Conservation (phyloP, 352 stramenopile species). For the Globisporangium nodosum region DNA sequence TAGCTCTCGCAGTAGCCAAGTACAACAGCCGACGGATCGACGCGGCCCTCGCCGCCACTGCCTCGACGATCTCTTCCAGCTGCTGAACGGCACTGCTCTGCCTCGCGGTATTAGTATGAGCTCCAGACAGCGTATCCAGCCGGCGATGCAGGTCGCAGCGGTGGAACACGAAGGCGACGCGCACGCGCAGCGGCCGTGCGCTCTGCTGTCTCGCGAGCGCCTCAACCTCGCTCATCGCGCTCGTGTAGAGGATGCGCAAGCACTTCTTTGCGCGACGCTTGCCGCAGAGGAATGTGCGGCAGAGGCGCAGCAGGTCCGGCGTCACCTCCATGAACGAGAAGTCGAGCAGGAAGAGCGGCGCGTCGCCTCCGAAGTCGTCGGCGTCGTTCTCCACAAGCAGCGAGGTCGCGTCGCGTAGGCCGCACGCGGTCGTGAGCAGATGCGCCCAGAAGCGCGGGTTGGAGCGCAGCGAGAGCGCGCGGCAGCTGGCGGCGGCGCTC, state of each 20-base stretch:
- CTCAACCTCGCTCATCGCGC: constrained; percentile 18
- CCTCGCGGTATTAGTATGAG: no score
- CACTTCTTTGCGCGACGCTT: constrained; percentile 14
- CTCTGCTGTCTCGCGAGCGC: constrained; percentile 7
- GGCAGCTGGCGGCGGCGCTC: constrained; percentile 16
- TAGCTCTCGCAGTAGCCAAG: not conserved
- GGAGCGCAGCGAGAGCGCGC: constrained; percentile 22
- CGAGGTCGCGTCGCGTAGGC: not conserved
- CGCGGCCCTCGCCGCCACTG: not conserved
- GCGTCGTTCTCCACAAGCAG: constrained; percentile 4
- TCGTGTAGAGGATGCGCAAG: constrained; percentile 21
- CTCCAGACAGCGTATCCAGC: no score
- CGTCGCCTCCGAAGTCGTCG: not conserved
- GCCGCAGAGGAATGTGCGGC: constrained; percentile 17
- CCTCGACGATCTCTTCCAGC: not conserved
- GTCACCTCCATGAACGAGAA: constrained; percentile 28
- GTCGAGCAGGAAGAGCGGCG: constrained; percentile 31
- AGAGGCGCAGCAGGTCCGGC: constrained; percentile 21
- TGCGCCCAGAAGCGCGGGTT: constrained; percentile 33
- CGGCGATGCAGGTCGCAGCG: constrained; percentile 1
- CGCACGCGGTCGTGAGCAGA: constrained; percentile 12
- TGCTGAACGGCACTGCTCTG: not conserved
- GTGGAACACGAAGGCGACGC: constrained; percentile 6
- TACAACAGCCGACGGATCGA: not conserved
- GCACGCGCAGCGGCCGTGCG: not conserved